These are phyloP conservation scores for Carex parvula DNA, from an alignment of 176 grass and related monocot genomes.

Conservation along the genomic window DNA sequence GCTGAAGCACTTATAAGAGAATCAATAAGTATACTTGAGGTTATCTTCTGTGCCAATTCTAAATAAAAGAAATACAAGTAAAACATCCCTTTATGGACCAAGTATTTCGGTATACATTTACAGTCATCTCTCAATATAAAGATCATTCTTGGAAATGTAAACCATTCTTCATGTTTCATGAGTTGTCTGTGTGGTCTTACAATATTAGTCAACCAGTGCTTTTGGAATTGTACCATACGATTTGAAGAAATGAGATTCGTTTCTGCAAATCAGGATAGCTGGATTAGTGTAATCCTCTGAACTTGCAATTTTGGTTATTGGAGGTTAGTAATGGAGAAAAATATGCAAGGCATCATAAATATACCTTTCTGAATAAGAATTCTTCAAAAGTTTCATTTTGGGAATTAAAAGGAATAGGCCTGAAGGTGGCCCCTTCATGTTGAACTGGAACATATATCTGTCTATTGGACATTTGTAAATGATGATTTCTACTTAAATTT, in stretches of 20 bases:
- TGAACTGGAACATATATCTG: background rate
- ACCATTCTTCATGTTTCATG: background rate
- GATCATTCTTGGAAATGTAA: background rate
- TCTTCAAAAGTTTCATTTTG: background rate
- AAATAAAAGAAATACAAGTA: background rate
- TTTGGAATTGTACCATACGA: background rate
- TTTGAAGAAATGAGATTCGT: background rate
- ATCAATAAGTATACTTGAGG: slow-evolving; percentile 92
- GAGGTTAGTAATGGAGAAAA: background rate
- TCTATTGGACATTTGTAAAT: background rate
- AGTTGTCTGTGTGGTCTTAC: background rate
- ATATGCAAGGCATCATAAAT: background rate
- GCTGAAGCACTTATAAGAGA: slow-evolving; percentile 62
- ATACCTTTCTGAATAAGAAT: background rate
- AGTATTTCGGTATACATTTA: background rate
- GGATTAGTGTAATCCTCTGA: background rate
- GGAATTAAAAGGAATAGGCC: background rate
- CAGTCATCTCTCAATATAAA: background rate
- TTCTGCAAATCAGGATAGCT: background rate
- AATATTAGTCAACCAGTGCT: background rate
- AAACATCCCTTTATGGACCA: background rate
- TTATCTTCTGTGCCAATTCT: slow-evolving; percentile 28
- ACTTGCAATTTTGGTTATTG: background rate
- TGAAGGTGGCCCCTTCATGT: background rate
- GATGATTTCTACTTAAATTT: background rate